Conservation (phyloP, 2,329 filamentous ascomycete species). For the Aspergillus tubingensis region DNA sequence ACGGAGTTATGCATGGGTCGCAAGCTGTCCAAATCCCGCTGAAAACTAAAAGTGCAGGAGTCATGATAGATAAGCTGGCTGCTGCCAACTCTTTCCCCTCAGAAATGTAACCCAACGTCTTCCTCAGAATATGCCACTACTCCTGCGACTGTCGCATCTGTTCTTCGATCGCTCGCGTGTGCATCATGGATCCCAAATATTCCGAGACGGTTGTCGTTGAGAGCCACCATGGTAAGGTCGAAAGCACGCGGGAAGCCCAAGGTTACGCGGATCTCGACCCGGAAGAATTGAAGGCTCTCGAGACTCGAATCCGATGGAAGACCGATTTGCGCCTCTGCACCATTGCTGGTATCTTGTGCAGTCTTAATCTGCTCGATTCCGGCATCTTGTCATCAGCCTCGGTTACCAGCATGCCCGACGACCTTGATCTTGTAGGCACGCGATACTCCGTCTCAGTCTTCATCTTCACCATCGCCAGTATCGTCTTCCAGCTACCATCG, state of each 20-base stretch:
- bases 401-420: constrained; percentile 67
- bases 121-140: not conserved
- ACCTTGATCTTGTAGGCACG: constrained; percentile 65
- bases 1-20: not conserved
- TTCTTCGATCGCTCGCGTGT: not conserved
- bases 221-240: not conserved
- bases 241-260: not conserved
- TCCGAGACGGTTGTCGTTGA: constrained; percentile 1
- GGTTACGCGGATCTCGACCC: constrained; percentile 1
- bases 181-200: not conserved
- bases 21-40: not conserved
- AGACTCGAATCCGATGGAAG: constrained; percentile 59
- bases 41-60: not conserved
- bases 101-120: not conserved
- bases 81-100: not conserved
- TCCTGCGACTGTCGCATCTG: not conserved
- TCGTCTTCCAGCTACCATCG: constrained; percentile 68
- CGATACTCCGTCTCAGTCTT: constrained; percentile 71
- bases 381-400: constrained; percentile 70
- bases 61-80: not conserved
- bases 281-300: constrained; percentile 32
- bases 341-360: constrained; percentile 70
- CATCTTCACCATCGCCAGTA: constrained; percentile 70
- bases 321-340: constrained; percentile 69
- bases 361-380: constrained; percentile 68